phyloP scores from a whole-genome alignment of 257 asterid genomes.

The Nicotiana knightiana region DNA sequence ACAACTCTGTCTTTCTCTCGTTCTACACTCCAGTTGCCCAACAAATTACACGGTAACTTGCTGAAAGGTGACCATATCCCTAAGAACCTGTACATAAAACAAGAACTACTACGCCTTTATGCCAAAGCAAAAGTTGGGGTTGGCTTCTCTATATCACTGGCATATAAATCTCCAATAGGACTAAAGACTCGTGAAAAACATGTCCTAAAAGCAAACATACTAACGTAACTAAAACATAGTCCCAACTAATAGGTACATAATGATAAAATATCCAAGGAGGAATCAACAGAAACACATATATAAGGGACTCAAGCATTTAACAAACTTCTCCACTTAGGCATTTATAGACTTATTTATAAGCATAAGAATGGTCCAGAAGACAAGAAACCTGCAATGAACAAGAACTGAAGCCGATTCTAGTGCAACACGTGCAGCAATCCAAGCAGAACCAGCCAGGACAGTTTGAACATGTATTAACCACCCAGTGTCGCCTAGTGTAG shows the following conservation, averaged over 20 bases:
- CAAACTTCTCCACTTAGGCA: not conserved
- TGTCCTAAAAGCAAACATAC: not conserved
- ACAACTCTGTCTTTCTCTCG: not conserved
- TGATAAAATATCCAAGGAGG: not conserved
- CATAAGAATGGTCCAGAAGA: not conserved
- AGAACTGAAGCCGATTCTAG: slow-evolving; percentile 93
- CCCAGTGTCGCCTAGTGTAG: slow-evolving; percentile 95
- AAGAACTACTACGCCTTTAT: not conserved
- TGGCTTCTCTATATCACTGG: not conserved
- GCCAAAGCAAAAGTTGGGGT: not conserved
- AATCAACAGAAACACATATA: not conserved
- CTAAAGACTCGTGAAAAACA: not conserved
- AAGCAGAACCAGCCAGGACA: slow-evolving; percentile 96
- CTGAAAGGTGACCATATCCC: not conserved
- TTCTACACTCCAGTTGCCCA: not conserved
- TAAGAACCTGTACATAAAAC: not conserved
- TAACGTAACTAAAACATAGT: not conserved
- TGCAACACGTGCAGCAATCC: slow-evolving; percentile 99
- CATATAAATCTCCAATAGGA: not conserved
- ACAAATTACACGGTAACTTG: not conserved
- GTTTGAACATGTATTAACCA: slow-evolving; percentile 97
- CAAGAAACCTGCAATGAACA: slow-evolving; percentile 92
- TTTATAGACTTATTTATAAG: not conserved
- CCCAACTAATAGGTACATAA: not conserved
- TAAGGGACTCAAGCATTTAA: not conserved